These are phyloP conservation scores for Pleurotus giganteus DNA, from an alignment of 768 basidiomycete genomes.

Conservation along the genomic window DNA sequence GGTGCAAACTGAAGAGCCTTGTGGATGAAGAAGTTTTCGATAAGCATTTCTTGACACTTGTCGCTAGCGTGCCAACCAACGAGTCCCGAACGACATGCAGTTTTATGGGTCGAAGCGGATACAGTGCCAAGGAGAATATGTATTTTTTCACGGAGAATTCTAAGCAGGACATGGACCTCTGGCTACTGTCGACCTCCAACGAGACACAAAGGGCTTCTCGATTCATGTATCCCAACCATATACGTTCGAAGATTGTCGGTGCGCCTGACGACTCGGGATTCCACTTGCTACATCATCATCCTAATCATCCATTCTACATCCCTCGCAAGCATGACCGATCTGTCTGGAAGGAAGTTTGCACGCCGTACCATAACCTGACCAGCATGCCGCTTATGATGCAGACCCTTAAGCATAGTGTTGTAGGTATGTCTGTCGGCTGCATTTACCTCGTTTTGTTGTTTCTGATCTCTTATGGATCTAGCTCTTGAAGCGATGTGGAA, in stretches of 20 bases:
- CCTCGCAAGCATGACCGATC: background rate
- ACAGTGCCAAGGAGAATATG: background rate
- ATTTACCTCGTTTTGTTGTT: background rate
- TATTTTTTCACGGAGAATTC: background rate
- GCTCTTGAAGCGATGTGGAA: background rate
- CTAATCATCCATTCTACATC: background rate
- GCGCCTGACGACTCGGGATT: background rate
- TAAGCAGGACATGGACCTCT: too few species aligned
- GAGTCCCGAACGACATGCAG: slow-evolving; percentile 7
- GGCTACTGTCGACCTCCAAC: too few species aligned
- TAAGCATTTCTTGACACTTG: slow-evolving; percentile 8
- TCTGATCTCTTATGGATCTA: background rate
- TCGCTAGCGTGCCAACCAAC: background rate
- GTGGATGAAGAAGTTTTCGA: slow-evolving; percentile 1
- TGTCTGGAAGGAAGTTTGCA: background rate
- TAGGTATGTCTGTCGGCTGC: background rate
- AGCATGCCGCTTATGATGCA: background rate
- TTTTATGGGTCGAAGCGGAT: background rate
- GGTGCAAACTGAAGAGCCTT: background rate
- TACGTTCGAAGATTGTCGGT: background rate
- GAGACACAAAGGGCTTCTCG: too few species aligned
- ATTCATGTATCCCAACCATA: background rate
- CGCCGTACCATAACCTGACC: background rate
- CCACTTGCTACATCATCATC: too few species aligned
- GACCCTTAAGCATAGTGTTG: background rate